Base-by-base conservation (phyloP, 148 eudicot species). In the Suaeda aralocaspica region DNA sequence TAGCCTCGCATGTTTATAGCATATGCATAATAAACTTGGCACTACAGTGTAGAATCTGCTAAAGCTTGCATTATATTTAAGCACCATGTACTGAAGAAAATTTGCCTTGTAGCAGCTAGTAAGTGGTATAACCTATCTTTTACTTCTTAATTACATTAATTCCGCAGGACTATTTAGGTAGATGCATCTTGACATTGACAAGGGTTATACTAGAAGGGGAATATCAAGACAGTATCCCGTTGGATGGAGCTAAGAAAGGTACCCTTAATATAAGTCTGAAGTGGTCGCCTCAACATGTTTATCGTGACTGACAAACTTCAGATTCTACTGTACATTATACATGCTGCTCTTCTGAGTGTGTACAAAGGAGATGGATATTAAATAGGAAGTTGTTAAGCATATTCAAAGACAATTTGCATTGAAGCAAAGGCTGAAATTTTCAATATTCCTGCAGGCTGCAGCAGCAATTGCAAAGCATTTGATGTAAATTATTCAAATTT, bases 251-350 rank as follows among this genome's bases (percentile, higher is more conserved):
- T 31, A 91, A 89, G 81, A 72, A 87, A 8, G 98, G 98, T 59
- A 78, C 70, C 62, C 62, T 94, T 45, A 89, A 83, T 71, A 56
- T 94, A 76, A 45, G 48, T 72, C 85, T 94, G 66, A 91, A 91
- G 75, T 94, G 98, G 98, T 61, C 85, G 21, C 89, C 97, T 2
- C 98, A 89, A 62, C 88, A 89, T n/a, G 85, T 94, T 59, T 91
- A 91, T 70, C 87, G 98, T 5, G 91, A 89, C 50, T 69, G 85
- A 64, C 63, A 15, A 24, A 58, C 26, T 18, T 46, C 29, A 67
- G 25, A 29, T 42, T 18, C 24, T 22, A 53, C 41, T 72, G 67
- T 76, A 71, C 71, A 76, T 65, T 48, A 59, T 65, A 30, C 67
- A 49, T 11, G 58, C 29, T 48, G 39, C 59, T 72, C 55, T 53